Conservation (phyloP, 352 stramenopile genomes). For the Globisporangium rhizosaccharum region DNA sequence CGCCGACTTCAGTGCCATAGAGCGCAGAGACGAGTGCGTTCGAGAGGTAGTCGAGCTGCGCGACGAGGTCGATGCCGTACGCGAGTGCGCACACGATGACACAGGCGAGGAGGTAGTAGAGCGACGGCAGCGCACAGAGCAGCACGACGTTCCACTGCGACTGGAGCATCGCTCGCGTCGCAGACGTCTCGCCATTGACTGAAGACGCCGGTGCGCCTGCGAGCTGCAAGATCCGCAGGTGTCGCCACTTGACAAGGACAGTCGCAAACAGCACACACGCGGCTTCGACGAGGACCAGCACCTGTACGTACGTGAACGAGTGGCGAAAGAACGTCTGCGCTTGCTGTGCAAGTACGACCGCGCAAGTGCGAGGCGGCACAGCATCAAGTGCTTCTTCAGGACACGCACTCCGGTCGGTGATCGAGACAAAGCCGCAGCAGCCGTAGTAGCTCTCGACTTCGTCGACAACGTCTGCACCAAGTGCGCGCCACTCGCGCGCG, state of each 20-base stretch:
- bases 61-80: conserved; percentile 37
- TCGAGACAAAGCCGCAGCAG: conserved; percentile 44
- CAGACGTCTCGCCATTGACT: conserved; percentile 3
- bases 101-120: conserved; percentile 27
- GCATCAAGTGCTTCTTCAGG: conserved; percentile 45
- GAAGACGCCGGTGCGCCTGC: conserved; percentile 18
- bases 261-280: conserved; percentile 33
- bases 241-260: conserved; percentile 45
- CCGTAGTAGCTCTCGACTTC: conserved; percentile 38
- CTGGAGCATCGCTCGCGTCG: conserved; percentile 23
- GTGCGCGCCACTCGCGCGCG: conserved; percentile 20
- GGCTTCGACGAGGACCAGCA: conserved; percentile 30
- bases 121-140: conserved; percentile 32
- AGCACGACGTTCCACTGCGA: conserved; percentile 26
- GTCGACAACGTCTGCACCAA: conserved; percentile 15
- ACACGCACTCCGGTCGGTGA: conserved; percentile 29
- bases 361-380: conserved; percentile 32
- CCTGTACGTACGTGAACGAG: conserved; percentile 33
- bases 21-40: conserved; percentile 27
- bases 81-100: conserved; percentile 18
- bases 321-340: conserved; percentile 27
- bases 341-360: conserved; percentile 17
- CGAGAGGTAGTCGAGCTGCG: conserved; percentile 29
- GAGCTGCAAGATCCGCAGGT: conserved; percentile 34
- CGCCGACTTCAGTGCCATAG: conserved; percentile 38